phyloP scores from a whole-genome alignment of 306 rosid species.

The Mimosa pudica region DNA sequence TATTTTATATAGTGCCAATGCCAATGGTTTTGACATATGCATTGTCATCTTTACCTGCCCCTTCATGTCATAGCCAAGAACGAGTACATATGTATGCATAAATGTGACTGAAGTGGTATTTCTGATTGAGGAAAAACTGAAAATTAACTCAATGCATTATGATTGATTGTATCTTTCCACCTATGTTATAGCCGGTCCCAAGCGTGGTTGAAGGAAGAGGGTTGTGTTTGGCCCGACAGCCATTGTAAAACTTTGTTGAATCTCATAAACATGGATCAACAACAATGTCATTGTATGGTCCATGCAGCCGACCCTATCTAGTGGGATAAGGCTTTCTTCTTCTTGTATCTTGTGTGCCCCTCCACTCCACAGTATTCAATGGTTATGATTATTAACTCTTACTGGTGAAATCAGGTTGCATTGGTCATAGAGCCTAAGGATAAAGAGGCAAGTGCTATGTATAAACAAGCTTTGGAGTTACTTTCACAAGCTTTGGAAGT shows the following conservation, averaged over 20 bases:
- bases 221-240: too few species aligned
- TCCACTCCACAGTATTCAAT: conserved; percentile 1
- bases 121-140: conserved; percentile 3
- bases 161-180: conserved; percentile 4
- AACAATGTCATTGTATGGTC: too few species aligned
- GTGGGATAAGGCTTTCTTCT: too few species aligned
- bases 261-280: too few species aligned
- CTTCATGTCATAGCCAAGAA: conserved; percentile 16
- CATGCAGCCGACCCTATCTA: too few species aligned
- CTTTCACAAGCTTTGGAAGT: conserved; percentile 98
- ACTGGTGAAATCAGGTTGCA: conserved; percentile 73
- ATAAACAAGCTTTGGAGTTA: conserved; percentile 94
- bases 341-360: not conserved
- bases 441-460: conserved; percentile 91
- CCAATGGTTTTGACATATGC: conserved; percentile 16
- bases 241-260: too few species aligned
- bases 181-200: too few species aligned
- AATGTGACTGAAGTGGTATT: conserved; percentile 23
- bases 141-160: conserved; percentile 22
- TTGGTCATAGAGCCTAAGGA: conserved; percentile 99
- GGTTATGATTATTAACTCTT: conserved; percentile 21
- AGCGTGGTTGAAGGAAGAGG: too few species aligned
- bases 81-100: conserved; percentile 4
- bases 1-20: conserved; percentile 18
- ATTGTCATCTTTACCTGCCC: conserved; percentile 7